Base-by-base conservation (phyloP, 2,329 filamentous ascomycete species). In the Xylogone sp. region DNA sequence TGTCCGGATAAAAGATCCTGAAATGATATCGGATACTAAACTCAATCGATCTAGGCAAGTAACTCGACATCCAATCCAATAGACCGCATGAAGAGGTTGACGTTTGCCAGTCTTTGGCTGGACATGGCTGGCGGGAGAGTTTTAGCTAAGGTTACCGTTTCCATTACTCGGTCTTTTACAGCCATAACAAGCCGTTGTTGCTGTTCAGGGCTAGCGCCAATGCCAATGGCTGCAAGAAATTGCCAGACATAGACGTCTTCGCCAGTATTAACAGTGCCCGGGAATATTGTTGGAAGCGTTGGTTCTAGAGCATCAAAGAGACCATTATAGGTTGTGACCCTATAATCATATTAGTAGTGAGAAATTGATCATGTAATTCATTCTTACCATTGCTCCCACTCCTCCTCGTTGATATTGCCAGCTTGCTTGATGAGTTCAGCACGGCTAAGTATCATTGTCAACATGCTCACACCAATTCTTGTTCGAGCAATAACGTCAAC, bases 241-340 rank as follows among this genome's bases (percentile, higher is more conserved):
- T 97, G 93, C 94, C 94, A 99, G 39, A 97, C 90, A 65, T 97
- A 96, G 65, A 96, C 87, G 64, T 99, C 94, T 59, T 97, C 91
- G 46, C 89, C 88, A 7, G 89, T 86, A 58, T 90, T 91, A 64
- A 96, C 89, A n/a, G 87, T 87, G 19, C 88, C 89, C 0, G 93
- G 92, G 81, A 99, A 99, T 56, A 97, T 86, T 61, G 87, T 82
- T 12, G 87, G 86, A 45, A 97, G 79, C 6, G 86, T 85, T 1
- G 89, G 89, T 69, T 97, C 93, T 18, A 97, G 76, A 6, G 82
- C 80, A 67, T 94, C 90, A 71, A 99, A 99, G 53, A 99, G 81
- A 21, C 82, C 79, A 61, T 91, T 90, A 72, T 96, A 97, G 6
- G 89, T 86, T 53, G 80, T 75, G 20, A 87, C 84, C 86, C 82